These are phyloP conservation scores for Lavandula angustifolia DNA, from an alignment of 257 asterid genomes.

Conservation along the genomic window DNA sequence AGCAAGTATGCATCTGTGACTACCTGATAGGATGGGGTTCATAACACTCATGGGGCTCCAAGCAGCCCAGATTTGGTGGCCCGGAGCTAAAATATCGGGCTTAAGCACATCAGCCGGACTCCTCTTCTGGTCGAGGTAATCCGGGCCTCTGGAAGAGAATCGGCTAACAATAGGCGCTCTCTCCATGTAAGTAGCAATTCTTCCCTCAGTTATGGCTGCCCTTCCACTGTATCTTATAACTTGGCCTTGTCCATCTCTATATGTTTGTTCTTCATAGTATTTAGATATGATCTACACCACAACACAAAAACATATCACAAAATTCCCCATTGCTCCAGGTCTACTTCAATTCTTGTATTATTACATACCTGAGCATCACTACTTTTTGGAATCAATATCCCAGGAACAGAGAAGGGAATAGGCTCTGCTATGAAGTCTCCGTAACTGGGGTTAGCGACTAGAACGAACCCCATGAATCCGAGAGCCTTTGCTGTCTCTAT, in stretches of 20 bases:
- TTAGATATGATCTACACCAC: slow-evolving; percentile 47
- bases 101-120: slow-evolving; percentile 78
- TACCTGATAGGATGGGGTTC: slow-evolving; percentile 73
- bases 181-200: slow-evolving; percentile 62
- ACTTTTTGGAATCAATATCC: slow-evolving; percentile 70
- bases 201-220: slow-evolving; percentile 86
- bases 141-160: slow-evolving; percentile 92
- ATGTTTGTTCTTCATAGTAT: slow-evolving; percentile 64
- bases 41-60: slow-evolving; percentile 91
- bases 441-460: slow-evolving; percentile 69
- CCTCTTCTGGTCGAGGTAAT: slow-evolving; percentile 56
- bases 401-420: slow-evolving; percentile 77
- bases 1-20: background rate
- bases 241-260: slow-evolving; percentile 47
- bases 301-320: slow-evolving; percentile 8
- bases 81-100: slow-evolving; percentile 94
- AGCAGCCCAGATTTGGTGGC: slow-evolving; percentile 96
- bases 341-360: slow-evolving; percentile 9
- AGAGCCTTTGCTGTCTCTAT: slow-evolving; percentile 63
- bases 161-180: slow-evolving; percentile 84
- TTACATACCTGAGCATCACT: slow-evolving; percentile 60
- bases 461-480: slow-evolving; percentile 68
- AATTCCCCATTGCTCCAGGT: background rate
- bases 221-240: slow-evolving; percentile 56
- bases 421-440: slow-evolving; percentile 94